Evolutionary conservation across 2,329 filamentous ascomycete genomes (phyloP).

Genomic region (Neonectria hederae): DNA sequence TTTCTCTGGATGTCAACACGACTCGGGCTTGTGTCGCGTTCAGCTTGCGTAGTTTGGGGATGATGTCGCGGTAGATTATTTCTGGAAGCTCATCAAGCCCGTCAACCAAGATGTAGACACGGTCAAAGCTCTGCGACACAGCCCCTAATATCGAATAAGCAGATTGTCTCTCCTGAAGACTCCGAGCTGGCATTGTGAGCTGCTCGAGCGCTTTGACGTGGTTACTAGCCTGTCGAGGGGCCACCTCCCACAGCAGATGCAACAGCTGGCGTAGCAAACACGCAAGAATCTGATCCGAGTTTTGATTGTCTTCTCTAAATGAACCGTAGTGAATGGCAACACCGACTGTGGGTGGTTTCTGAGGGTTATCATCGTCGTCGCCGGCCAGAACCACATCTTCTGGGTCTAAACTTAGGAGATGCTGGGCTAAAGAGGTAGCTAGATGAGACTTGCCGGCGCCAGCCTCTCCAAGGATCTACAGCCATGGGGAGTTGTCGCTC

Average conservation of each 20-base stretch:
- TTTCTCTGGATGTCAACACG: not conserved
- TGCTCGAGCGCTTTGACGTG: not conserved
- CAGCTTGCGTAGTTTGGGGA: not conserved
- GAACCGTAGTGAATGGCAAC: not conserved
- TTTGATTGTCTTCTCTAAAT: not conserved
- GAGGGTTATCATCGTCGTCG: not conserved
- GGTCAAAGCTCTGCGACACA: slow-evolving; percentile 1
- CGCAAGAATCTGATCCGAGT: not conserved
- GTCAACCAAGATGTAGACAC: not conserved
- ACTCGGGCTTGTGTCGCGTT: not conserved
- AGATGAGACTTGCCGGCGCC: not conserved
- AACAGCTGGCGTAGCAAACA: not conserved
- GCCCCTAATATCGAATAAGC: not conserved
- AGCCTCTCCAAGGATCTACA: slow-evolving; percentile 4
- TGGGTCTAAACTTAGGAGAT: not conserved
- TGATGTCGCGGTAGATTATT: not conserved
- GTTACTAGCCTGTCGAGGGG: not conserved
- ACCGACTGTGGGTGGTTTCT: not conserved
- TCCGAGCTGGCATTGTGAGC: not conserved
- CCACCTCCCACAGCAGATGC: not conserved
- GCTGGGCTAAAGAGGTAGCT: not conserved
- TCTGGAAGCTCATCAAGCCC: not conserved
- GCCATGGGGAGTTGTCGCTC: not conserved
- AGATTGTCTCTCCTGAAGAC: not conserved
- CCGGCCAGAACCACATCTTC: not conserved